Evolutionary conservation across 495 filamentous ascomycete genomes (phyloP).

Genomic region (Penicillium macrosclerotiorum): DNA sequence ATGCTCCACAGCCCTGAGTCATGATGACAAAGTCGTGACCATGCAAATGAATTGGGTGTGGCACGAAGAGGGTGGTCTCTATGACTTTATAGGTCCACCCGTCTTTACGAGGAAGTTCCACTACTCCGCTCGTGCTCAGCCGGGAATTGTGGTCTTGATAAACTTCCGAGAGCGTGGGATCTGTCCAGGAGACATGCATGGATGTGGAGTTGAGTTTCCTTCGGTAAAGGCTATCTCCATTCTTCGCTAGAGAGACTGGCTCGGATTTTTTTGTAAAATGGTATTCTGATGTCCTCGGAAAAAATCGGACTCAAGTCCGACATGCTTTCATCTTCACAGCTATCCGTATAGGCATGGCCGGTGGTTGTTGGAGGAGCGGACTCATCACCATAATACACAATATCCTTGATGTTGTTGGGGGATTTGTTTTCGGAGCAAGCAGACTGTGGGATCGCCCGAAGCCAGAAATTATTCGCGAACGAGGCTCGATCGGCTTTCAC

Average conservation of each 20-base stretch:
- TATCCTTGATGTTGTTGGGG: slow-evolving; percentile 49
- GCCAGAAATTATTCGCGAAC: slow-evolving; percentile 56
- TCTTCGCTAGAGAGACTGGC: slow-evolving; percentile 10
- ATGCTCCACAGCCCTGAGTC: slow-evolving; percentile 10
- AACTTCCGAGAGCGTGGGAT: slow-evolving; percentile 27
- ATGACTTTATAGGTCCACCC: slow-evolving; percentile 58
- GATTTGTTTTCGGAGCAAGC: slow-evolving; percentile 40
- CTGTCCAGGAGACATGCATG: slow-evolving; percentile 25
- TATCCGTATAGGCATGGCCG: slow-evolving; percentile 25
- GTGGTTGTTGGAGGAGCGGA: slow-evolving; percentile 42
- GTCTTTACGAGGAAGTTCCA: slow-evolving; percentile 56
- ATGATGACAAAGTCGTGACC: slow-evolving; percentile 52
- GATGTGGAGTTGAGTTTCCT: slow-evolving; percentile 31
- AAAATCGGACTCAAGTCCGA: slow-evolving; percentile 43
- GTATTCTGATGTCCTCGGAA: slow-evolving; percentile 23
- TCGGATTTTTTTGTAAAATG: slow-evolving; percentile 12
- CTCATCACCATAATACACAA: slow-evolving; percentile 52
- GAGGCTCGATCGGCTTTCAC: slow-evolving; percentile 54
- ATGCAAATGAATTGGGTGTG: slow-evolving; percentile 83
- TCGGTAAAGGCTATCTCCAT: slow-evolving; percentile 11
- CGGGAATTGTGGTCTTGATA: slow-evolving; percentile 15
- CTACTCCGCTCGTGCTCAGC: slow-evolving; percentile 15
- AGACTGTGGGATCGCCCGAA: slow-evolving; percentile 53
- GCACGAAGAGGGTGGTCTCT: slow-evolving; percentile 54
- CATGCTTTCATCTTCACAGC: slow-evolving; percentile 34